Base-by-base conservation (phyloP, 1,139 yeast species). In the Suhomyces yuchorum region DNA sequence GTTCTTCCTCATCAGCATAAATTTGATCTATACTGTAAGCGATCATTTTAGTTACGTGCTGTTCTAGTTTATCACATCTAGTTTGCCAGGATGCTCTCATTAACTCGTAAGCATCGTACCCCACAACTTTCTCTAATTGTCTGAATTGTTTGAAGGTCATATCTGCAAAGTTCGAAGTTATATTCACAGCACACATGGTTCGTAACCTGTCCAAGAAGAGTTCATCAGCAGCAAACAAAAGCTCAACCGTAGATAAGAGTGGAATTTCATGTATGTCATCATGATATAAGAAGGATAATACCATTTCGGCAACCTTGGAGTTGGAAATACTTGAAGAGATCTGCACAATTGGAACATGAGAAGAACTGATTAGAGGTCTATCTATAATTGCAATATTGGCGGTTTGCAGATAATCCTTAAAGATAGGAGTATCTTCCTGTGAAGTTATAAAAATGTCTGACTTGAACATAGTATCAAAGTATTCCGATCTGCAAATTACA, bases 61-160 rank as follows among this genome's bases (percentile, higher is more conserved):
- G 82, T 58, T 87, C 95, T 28, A 87, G 61, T 45, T 87, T 72
- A 48, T 83, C 87, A 49, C 85, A 70, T 38, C 85, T 68, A 0
- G 87, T 78, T 33, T 76, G 78, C 95, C 96, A 87, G 0, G 87
- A 83, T 0, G 84, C 77, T 42, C 82, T 66, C 15, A 87, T 64
- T 15, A 86, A 68, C 32, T 84, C 87, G 59, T 73, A 85, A 0
- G 82, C 69, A 32, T 80, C 67, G 45, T 72, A 59, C 3, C 74
- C 75, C 0, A 65, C 47, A 3, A 43, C 41, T 0, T 51, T 50
- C 14, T 56, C 50, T 24, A 73, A 54, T 0, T 47, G 35, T 9
- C 48, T 33, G 43, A 67, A 62, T 15, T 67, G 67, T 1, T 53
- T 55, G 43, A 56, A 57, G 8, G 58, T 53, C 28, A 65, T 59